phyloP scores from a whole-genome alignment of 2,329 filamentous ascomycete species.

The Fusarium nodosum region DNA sequence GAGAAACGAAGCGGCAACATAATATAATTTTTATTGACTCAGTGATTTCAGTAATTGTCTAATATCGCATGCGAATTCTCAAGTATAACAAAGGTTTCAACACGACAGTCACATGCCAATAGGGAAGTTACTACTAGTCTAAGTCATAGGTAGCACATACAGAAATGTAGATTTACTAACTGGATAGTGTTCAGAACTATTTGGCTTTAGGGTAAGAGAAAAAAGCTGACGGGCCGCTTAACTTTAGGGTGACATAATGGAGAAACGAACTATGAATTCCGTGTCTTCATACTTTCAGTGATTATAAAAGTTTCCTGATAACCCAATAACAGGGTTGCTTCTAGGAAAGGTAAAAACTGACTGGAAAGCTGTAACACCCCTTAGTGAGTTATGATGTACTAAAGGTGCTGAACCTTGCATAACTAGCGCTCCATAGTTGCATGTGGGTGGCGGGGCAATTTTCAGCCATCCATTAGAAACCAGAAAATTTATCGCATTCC shows the following conservation, averaged over 20 bases:
- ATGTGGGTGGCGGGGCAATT: constrained; percentile 46
- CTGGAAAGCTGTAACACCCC: too few species aligned
- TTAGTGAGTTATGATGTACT: not conserved
- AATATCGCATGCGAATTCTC: too few species aligned
- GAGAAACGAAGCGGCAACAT: not conserved
- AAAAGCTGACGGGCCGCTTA: not conserved
- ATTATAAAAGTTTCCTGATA: not conserved
- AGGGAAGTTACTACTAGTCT: not conserved
- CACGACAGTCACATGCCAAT: not conserved
- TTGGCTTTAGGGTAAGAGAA: not conserved
- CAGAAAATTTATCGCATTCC: constrained; percentile 49
- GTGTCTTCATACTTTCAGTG: not conserved
- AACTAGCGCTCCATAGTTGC: constrained; percentile 37
- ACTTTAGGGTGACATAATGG: not conserved
- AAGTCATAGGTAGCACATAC: not conserved
- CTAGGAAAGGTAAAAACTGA: not conserved
- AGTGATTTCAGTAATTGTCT: not conserved
- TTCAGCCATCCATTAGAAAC: constrained; percentile 21
- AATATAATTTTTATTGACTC: not conserved
- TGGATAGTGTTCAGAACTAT: not conserved
- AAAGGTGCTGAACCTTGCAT: constrained; percentile 19
- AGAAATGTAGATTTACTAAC: not conserved
- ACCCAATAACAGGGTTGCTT: not conserved
- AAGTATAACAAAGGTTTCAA: not conserved
- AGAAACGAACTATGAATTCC: not conserved